Evolutionary conservation across 2,329 filamentous ascomycete genomes (phyloP).

Genomic region (Ophioceras dolichostomum): DNA sequence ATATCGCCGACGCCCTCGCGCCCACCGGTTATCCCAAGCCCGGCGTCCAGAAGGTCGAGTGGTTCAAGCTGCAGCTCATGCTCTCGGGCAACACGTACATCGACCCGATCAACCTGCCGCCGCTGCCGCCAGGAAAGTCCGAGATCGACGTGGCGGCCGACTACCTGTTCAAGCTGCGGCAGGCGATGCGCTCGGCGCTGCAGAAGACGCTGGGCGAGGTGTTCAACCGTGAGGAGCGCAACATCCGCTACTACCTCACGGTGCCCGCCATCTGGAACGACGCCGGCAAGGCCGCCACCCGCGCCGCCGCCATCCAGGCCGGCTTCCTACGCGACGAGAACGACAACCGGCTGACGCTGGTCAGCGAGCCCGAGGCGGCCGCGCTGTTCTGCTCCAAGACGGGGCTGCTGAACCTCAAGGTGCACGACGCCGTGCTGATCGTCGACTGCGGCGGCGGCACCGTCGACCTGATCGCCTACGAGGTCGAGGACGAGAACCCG

Average conservation of each 20-base stretch:
- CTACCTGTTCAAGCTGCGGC: constrained; percentile 94
- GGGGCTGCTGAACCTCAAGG: constrained; percentile 86
- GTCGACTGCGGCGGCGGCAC: constrained; percentile 98
- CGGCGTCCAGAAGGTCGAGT: constrained; percentile 97
- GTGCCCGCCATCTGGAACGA: constrained; percentile 99
- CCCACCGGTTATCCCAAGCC: constrained; percentile 96
- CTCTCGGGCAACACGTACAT: constrained; percentile 98
- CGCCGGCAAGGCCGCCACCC: constrained; percentile 91
- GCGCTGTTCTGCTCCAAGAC: constrained; percentile 98
- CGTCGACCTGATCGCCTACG: constrained; percentile 97
- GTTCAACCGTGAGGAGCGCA: constrained; percentile 94
- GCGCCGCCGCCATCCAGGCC: constrained; percentile 91
- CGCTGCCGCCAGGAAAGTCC: constrained; percentile 92
- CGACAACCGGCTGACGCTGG: constrained; percentile 86
- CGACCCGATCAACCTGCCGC: constrained; percentile 95
- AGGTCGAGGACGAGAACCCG: constrained; percentile 94
- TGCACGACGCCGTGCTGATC: constrained; percentile 96
- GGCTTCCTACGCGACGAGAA: constrained; percentile 96
- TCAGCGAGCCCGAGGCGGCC: constrained; percentile 93
- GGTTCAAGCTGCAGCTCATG: constrained; percentile 99
- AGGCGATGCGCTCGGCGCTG: constrained; percentile 90
- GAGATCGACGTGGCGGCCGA: constrained; percentile 99
- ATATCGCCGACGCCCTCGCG: constrained; percentile 92
- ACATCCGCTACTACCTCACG: constrained; percentile 94
- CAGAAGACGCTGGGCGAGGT: constrained; percentile 96